These are phyloP conservation scores for Corynespora cassiicola DNA, from an alignment of 2,329 filamentous ascomycete genomes.

Conservation along the genomic window DNA sequence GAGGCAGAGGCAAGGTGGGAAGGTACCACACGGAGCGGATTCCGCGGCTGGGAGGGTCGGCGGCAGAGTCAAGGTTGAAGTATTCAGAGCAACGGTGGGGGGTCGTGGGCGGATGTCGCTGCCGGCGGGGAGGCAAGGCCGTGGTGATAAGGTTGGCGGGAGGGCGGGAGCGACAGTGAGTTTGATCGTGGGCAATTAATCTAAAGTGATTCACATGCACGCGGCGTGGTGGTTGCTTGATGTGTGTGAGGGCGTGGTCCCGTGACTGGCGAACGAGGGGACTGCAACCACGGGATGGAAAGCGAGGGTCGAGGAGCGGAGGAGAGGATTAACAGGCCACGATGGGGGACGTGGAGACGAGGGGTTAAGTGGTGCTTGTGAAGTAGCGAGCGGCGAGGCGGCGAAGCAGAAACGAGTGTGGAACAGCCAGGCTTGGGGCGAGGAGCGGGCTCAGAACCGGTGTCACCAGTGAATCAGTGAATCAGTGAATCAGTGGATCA, in stretches of 20 bases:
- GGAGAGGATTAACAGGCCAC: constrained; percentile 18
- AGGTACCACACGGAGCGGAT: constrained; percentile 6
- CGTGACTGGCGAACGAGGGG: constrained; percentile 16
- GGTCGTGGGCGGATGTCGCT: background rate
- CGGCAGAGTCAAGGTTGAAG: constrained; percentile 9
- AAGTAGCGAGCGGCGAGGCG: constrained; percentile 23
- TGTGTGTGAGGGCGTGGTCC: constrained; percentile 21
- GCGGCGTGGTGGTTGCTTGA: constrained; percentile 18
- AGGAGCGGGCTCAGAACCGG: constrained; percentile 32
- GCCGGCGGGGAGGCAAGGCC: constrained; percentile 1
- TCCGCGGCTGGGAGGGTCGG: constrained; percentile 18
- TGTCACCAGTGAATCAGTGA: constrained; percentile 38
- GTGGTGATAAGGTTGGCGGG: constrained; percentile 3
- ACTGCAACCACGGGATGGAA: constrained; percentile 8
- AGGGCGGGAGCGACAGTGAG: constrained; percentile 5
- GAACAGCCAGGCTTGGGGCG: constrained; percentile 28
- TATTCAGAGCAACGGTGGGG: background rate
- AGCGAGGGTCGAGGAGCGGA: constrained; percentile 23
- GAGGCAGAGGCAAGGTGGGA: constrained; percentile 24
- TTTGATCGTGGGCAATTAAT: constrained; percentile 9
- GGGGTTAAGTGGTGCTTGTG: constrained; percentile 24
- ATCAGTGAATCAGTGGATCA: constrained; percentile 33
- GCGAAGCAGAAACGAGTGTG: constrained; percentile 41
- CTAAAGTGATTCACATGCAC: constrained; percentile 23
- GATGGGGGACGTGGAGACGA: constrained; percentile 20